A percentile compares a stretch with the other conserved stretches of the same genome.
phyloP scores from a whole-genome alignment of 2,329 filamentous ascomycete genomes.

The Cladosporium cucumerinum region DNA sequence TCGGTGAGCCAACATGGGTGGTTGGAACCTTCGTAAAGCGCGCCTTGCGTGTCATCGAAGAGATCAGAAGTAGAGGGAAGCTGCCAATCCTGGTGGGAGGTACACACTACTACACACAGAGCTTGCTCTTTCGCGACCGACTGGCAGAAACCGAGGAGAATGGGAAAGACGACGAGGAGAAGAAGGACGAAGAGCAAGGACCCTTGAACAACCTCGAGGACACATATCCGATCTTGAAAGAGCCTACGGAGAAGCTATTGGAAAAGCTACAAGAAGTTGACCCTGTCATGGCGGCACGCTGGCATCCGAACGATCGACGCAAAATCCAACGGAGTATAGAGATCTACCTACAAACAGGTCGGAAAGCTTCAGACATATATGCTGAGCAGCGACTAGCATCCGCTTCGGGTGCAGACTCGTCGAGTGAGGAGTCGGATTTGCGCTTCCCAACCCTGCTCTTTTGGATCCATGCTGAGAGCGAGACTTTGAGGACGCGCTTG shows the following conservation, averaged over 20 bases:
- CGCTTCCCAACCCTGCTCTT: constrained; percentile 66
- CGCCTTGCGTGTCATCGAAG: constrained; percentile 65
- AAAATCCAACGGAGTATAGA: constrained; percentile 89
- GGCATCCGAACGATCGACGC: constrained; percentile 89
- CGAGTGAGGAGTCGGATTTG: constrained; percentile 27
- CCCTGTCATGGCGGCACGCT: constrained; percentile 80
- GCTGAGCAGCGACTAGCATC: constrained; percentile 58
- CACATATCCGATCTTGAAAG: constrained; percentile 67
- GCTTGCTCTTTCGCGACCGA: constrained; percentile 75
- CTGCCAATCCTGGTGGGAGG: constrained; percentile 90
- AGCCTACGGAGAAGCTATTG: constrained; percentile 67
- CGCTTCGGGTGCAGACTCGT: background rate
- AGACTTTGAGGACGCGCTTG: constrained; percentile 66
- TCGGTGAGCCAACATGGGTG: constrained; percentile 78
- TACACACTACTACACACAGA: constrained; percentile 92
- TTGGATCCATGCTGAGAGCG: constrained; percentile 77
- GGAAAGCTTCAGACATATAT: constrained; percentile 80
- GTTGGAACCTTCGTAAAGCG: constrained; percentile 73
- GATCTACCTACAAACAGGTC: constrained; percentile 81
- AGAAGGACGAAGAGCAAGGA: constrained; percentile 30
- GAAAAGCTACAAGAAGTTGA: constrained; percentile 74
- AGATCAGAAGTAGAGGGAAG: constrained; percentile 74
- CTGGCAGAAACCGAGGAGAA: constrained; percentile 46
- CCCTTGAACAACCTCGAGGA: constrained; percentile 29
- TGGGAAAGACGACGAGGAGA: background rate